phyloP scores from a whole-genome alignment of 2,329 filamentous ascomycete genomes.

The Penicillium janthinellum region DNA sequence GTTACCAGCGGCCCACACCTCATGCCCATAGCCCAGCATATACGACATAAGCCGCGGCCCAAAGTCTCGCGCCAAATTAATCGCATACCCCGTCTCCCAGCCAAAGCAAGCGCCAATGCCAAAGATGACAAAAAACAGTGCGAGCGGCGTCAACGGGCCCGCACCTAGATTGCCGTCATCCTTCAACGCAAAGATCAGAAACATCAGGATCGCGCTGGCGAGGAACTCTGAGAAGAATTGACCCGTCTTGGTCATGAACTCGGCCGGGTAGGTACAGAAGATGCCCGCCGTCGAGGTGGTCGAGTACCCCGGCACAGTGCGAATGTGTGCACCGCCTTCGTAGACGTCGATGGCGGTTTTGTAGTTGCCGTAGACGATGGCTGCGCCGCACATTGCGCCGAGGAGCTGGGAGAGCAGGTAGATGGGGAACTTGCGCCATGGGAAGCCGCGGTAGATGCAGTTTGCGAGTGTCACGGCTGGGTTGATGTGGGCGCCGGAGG shows the following conservation, averaged over 20 bases:
- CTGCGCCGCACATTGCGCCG: slow-evolving; percentile 65
- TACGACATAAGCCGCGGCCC: slow-evolving; percentile 68
- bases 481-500: slow-evolving; percentile 67
- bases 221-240: slow-evolving; percentile 75
- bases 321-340: slow-evolving; percentile 60
- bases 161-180: slow-evolving; percentile 53
- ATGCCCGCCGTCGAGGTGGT: slow-evolving; percentile 67
- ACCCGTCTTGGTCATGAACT: slow-evolving; percentile 63
- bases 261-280: slow-evolving; percentile 70
- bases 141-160: slow-evolving; percentile 60
- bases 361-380: slow-evolving; percentile 65
- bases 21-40: slow-evolving; percentile 66
- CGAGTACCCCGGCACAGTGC: slow-evolving; percentile 61
- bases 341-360: slow-evolving; percentile 64
- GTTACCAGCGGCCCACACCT: slow-evolving; percentile 67
- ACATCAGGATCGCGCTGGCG: slow-evolving; percentile 68
- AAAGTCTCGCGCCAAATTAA: slow-evolving; percentile 73
- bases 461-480: slow-evolving; percentile 71
- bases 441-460: slow-evolving; percentile 68
- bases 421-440: slow-evolving; percentile 70
- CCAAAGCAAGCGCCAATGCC: slow-evolving; percentile 73
- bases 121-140: slow-evolving; percentile 72
- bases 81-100: slow-evolving; percentile 76
- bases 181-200: slow-evolving; percentile 70
- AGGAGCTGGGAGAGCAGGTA: slow-evolving; percentile 68